Evolutionary conservation across 768 basidiomycete genomes (phyloP).

Genomic region (Daedaleopsis sinensis): DNA sequence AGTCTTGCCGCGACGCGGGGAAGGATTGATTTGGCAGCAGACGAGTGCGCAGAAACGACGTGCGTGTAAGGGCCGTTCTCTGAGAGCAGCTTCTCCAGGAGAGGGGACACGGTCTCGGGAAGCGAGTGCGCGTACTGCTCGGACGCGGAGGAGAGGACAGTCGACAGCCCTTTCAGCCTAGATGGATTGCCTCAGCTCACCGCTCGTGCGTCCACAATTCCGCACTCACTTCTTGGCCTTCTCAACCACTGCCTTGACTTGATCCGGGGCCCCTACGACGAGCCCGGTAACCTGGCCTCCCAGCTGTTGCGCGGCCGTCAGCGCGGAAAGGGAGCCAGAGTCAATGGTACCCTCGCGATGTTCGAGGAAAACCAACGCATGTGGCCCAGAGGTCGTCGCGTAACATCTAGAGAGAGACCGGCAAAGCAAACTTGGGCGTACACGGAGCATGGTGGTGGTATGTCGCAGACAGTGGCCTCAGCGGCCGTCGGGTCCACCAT

Average conservation of each 20-base stretch:
- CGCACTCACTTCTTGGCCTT: constrained; percentile 75
- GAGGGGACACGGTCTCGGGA: constrained; percentile 81
- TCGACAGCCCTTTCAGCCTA: constrained; percentile 70
- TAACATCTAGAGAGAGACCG: constrained; percentile 45
- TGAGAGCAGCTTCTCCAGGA: constrained; percentile 76
- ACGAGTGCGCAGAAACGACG: constrained; percentile 89
- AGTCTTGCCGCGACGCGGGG: constrained; percentile 90
- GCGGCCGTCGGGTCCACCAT: not conserved
- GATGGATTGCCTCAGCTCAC: not conserved
- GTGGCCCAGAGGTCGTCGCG: constrained; percentile 62
- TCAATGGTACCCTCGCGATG: constrained; percentile 83
- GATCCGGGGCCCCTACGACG: constrained; percentile 67
- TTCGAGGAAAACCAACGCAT: constrained; percentile 89
- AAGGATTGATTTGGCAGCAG: constrained; percentile 88
- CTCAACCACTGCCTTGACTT: constrained; percentile 67
- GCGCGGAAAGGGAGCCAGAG: constrained; percentile 82
- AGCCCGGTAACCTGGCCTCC: constrained; percentile 87
- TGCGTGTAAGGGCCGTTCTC: constrained; percentile 77
- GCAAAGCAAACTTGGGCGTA: constrained; percentile 9
- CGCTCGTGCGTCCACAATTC: not conserved
- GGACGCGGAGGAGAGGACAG: constrained; percentile 71
- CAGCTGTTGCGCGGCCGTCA: constrained; percentile 87
- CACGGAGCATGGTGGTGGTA: constrained; percentile 13
- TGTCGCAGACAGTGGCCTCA: not conserved
- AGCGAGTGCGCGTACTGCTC: constrained; percentile 68